Percentiles rank a stretch among this genome's conserved stretches.
Conservation (phyloP, 2,329 filamentous ascomycete genomes). For the Venturia nashicola region DNA sequence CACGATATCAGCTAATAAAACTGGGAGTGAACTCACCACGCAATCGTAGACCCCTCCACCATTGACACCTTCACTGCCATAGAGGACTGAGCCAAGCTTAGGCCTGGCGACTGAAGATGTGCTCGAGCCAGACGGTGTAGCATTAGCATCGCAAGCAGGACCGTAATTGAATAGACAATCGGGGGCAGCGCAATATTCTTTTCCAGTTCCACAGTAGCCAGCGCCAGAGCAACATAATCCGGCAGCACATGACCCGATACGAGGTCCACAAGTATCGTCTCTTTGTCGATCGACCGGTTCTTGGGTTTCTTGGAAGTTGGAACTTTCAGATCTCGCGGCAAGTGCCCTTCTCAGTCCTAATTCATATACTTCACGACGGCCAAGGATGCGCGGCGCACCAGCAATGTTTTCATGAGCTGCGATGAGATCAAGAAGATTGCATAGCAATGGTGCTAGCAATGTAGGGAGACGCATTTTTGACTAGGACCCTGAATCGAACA, state of each 20-base stretch:
- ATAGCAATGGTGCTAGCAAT: neutral
- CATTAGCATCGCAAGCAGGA: constrained; percentile 49
- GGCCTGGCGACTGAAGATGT: constrained; percentile 42
- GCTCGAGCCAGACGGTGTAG: constrained; percentile 40
- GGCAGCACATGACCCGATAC: constrained; percentile 8
- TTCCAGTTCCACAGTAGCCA: constrained; percentile 41
- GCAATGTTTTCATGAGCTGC: neutral
- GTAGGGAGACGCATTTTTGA: neutral
- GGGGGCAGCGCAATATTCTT: constrained; percentile 47
- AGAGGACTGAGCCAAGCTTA: constrained; percentile 40
- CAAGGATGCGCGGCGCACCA: neutral
- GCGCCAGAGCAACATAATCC: constrained; percentile 9
- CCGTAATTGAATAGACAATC: constrained; percentile 50
- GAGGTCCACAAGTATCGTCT: constrained; percentile 4
- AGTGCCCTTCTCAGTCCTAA: neutral
- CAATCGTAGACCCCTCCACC: constrained; percentile 45
- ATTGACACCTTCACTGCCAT: constrained; percentile 42
- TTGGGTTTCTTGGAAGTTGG: neutral
- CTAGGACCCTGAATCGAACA: neutral
- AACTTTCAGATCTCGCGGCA: neutral
- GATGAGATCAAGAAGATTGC: neutral
- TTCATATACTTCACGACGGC: neutral
- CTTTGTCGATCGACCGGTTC: neutral
- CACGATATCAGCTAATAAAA: neutral
- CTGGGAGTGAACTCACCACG: constrained; percentile 18